phyloP scores from a whole-genome alignment of 257 asterid genomes.

The Fraxinus quadrangulata region DNA sequence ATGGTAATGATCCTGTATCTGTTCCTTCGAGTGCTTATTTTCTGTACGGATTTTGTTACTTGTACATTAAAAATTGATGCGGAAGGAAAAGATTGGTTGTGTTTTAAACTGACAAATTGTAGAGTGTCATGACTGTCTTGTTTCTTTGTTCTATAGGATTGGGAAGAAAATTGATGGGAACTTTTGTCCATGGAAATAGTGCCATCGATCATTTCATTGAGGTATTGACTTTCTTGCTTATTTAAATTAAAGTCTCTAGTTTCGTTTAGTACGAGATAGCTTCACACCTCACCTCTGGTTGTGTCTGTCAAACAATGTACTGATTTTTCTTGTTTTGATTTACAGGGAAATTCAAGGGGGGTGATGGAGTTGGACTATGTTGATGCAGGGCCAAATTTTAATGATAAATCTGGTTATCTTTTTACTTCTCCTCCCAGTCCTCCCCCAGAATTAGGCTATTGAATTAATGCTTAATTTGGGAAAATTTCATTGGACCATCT shows the following conservation, averaged over 20 bases:
- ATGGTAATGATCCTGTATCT: conserved; percentile 14
- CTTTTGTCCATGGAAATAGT: conserved; percentile 4
- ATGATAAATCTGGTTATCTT: conserved; percentile 24
- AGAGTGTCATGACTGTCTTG: no score
- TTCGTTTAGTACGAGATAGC: background rate
- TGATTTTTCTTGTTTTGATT: background rate
- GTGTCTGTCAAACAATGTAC: no score
- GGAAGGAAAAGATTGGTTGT: no score
- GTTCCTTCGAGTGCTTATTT: background rate
- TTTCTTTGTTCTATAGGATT: conserved; percentile 15
- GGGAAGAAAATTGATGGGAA: conserved; percentile 24
- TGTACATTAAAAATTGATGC: no score
- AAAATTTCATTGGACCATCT: no score
- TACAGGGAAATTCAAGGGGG: conserved; percentile 30
- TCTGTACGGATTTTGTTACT: no score
- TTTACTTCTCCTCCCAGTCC: conserved; percentile 15
- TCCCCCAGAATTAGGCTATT: background rate
- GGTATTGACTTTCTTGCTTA: background rate
- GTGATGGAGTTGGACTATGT: conserved; percentile 33
- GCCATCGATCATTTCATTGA: background rate
- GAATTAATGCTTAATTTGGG: background rate
- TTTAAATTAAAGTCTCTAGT: background rate
- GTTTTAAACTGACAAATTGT: no score
- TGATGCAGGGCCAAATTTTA: conserved; percentile 39
- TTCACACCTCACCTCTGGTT: background rate